Percentiles rank a stretch among this genome's conserved stretches.
Conservation (phyloP, 495 filamentous ascomycete genomes). For the Penicillium daleae region DNA sequence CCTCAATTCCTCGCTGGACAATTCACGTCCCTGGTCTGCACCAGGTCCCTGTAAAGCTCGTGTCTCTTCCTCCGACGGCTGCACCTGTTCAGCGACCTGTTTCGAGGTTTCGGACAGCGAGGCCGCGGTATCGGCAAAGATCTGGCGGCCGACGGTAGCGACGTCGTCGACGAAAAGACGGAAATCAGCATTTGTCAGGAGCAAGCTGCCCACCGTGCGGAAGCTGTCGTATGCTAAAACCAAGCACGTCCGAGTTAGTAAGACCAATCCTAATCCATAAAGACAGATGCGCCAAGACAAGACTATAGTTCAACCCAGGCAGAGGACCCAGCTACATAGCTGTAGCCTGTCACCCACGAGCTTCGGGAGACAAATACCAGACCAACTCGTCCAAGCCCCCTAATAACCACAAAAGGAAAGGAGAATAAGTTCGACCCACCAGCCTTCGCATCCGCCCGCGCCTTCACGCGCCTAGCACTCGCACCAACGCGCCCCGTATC, state of each 20-base stretch:
- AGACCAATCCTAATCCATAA: neutral
- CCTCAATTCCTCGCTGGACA: constrained; percentile 62
- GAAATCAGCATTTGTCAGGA: constrained; percentile 90
- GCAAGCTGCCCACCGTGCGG: constrained; percentile 78
- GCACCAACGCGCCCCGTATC: constrained; percentile 68
- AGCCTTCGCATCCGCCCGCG: constrained; percentile 76
- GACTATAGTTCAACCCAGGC: neutral
- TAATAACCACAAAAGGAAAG: neutral
- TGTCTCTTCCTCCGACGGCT: constrained; percentile 66
- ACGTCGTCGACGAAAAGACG: constrained; percentile 85
- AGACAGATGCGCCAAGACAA: neutral
- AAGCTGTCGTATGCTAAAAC: constrained; percentile 76
- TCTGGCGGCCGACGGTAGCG: constrained; percentile 74
- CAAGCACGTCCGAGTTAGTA: constrained; percentile 24
- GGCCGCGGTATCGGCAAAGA: constrained; percentile 85
- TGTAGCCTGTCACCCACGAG: neutral
- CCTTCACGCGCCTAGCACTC: constrained; percentile 65
- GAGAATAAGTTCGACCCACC: constrained; percentile 50
- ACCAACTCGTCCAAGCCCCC: neutral
- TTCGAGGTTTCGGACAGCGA: constrained; percentile 72
- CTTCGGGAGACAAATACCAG: too few relatives aligned
- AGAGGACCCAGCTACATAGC: neutral
- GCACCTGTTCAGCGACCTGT: constrained; percentile 69
- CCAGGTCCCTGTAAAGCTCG: constrained; percentile 60
- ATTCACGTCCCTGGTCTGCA: constrained; percentile 54